Percentiles rank a stretch among this genome's conserved stretches.
Conservation (phyloP, 208 protist genomes). For the Crithidia bombi region DNA sequence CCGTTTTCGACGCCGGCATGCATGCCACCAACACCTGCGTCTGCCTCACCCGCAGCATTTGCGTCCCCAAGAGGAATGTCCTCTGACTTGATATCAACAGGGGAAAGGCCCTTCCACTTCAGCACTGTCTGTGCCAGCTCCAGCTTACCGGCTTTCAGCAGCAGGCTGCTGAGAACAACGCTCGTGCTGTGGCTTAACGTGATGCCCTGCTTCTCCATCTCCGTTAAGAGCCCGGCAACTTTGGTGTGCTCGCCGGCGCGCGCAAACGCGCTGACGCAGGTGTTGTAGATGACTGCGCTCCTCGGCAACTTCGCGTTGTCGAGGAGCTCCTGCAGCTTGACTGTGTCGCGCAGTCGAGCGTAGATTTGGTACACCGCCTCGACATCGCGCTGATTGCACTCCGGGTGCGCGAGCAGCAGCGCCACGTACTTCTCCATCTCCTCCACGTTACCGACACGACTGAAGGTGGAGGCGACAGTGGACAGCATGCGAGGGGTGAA, state of each 20-base stretch:
- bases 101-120: conserved; percentile 76
- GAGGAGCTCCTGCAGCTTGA: conserved; percentile 84
- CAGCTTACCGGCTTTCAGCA: conserved; percentile 89
- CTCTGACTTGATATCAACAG: conserved; percentile 2
- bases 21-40: neutral
- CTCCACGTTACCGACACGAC: conserved; percentile 58
- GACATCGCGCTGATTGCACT: conserved; percentile 73
- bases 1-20: neutral
- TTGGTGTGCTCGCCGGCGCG: conserved; percentile 86
- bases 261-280: conserved; percentile 85
- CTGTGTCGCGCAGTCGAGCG: conserved; percentile 77
- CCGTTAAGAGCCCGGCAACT: conserved; percentile 73
- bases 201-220: conserved; percentile 82
- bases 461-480: conserved; percentile 77
- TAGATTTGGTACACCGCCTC: conserved; percentile 89
- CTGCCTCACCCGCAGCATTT: neutral
- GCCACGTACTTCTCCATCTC: conserved; percentile 86
- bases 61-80: neutral
- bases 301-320: conserved; percentile 68
- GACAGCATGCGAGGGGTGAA: conserved; percentile 82
- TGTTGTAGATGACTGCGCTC: conserved; percentile 85
- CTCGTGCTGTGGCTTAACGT: conserved; percentile 81
- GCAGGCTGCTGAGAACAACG: conserved; percentile 83
- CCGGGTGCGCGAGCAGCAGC: conserved; percentile 76
- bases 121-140: conserved; percentile 89